phyloP scores from a whole-genome alignment of 192 early-diverging fungal species.

The Chytriomyces sp. region DNA sequence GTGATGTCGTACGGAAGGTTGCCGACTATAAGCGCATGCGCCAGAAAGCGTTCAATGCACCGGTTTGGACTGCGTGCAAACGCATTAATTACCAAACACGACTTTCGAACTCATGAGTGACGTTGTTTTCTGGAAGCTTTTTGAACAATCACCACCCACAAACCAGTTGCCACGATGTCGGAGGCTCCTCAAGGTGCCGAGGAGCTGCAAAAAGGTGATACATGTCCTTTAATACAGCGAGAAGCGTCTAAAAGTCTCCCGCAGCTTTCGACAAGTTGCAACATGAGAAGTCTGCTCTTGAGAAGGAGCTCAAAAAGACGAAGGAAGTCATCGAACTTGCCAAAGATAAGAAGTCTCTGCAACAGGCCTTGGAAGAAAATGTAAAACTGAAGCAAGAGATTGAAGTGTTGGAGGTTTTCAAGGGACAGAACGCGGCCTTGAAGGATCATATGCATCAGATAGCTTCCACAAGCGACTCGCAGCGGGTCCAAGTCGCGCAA shows the following conservation, averaged over 20 bases:
- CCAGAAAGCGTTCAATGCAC: too few species aligned
- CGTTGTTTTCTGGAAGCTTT: too few species aligned
- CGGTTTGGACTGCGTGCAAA: too few species aligned
- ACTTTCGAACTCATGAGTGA: too few species aligned
- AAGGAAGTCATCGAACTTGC: conserved; percentile 37
- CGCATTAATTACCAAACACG: too few species aligned
- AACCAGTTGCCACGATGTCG: too few species aligned
- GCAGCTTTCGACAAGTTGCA: conserved; percentile 23
- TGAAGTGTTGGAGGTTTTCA: conserved; percentile 43
- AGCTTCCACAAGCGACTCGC: conserved; percentile 30
- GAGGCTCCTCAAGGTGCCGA: too few species aligned
- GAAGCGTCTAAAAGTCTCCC: too few species aligned
- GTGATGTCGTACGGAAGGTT: conserved; percentile 75
- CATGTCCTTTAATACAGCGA: too few species aligned
- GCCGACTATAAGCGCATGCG: conserved; percentile 35
- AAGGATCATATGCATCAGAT: conserved; percentile 55
- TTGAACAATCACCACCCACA: too few species aligned
- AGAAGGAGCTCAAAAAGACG: conserved; percentile 39
- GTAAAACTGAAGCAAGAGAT: conserved; percentile 33
- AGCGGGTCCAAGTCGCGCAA: conserved; percentile 26
- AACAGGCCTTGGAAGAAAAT: conserved; percentile 37
- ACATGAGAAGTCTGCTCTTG: conserved; percentile 17
- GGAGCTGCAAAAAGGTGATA: too few species aligned
- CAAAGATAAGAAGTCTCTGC: conserved; percentile 34
- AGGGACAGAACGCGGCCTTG: conserved; percentile 43